These are phyloP conservation scores for Chaetomium olivaceum DNA, from an alignment of 2,329 filamentous ascomycete genomes.

Conservation along the genomic window DNA sequence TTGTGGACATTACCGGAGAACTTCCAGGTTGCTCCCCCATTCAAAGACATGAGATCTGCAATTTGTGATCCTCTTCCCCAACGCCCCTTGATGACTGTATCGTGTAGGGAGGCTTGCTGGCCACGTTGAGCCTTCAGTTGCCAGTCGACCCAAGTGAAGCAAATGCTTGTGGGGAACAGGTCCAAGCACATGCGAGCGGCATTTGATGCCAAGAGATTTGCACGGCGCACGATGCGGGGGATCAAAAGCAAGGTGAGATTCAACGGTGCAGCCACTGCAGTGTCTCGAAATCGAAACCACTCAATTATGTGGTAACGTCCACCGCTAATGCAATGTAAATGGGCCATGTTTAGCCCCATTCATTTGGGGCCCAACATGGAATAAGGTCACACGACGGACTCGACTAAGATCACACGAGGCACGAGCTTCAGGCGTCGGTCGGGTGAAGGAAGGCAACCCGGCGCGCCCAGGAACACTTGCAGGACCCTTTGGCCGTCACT, in stretches of 20 bases:
- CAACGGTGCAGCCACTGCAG: background rate
- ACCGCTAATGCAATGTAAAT: background rate
- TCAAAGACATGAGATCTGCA: background rate
- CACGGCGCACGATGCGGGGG: conserved; percentile 2
- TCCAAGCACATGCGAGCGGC: background rate
- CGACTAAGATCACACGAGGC: background rate
- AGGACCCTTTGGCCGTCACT: background rate
- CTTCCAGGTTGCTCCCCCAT: no score
- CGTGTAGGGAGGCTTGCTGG: background rate
- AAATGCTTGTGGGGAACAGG: background rate
- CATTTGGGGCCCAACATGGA: background rate
- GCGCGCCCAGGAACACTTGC: background rate
- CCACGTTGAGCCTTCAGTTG: conserved; percentile 4
- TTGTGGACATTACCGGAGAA: background rate
- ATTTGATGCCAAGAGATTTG: conserved; percentile 4
- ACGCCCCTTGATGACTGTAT: background rate
- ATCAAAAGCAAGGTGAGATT: background rate
- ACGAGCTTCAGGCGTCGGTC: background rate
- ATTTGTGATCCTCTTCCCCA: background rate
- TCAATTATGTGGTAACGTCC: background rate
- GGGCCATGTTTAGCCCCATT: background rate
- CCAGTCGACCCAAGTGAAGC: conserved; percentile 7
- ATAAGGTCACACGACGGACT: background rate
- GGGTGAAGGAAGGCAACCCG: no score
- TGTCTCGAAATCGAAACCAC: background rate